Evolutionary conservation across 2,329 filamentous ascomycete genomes (phyloP), one percentile per base, ranked within the genome.

Genomic region (Pyrenochaeta sp.): DNA sequence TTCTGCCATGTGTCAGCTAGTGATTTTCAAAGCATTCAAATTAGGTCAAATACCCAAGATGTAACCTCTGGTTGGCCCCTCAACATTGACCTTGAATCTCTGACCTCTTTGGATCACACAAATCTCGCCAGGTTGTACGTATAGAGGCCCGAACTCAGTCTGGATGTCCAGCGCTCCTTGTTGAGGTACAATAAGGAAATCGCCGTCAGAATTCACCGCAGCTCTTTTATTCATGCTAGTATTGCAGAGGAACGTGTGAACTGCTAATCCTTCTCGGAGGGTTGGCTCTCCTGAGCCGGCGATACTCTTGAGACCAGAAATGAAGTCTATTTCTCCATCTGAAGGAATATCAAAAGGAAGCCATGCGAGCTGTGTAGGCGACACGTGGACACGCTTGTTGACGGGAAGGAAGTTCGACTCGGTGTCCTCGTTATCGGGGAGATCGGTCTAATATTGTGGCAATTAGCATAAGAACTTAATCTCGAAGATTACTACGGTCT

Each of bases 81-180:
- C 74, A 0, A 91, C 77, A n/a, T 74, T 77, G 7, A 93, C 87
- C 32, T 85, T 84, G 73, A 89, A 91, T 17, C 87, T 81, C 56
- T 91, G 77, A 19, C 88, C 88, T 27, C 89, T 79, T 1, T 88
- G 88, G 37, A 93, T 85, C 1, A 93, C 85, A 52, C 80, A 83
- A 31, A 93, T 90, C 69, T 93, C 89, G 68, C 87, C 86, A 2
- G 88, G 88, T 40, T 88, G 81, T n/a, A 92, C 84, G 29, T 89
- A 80, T 5, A 93, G 74, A 62, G 80, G 82, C 31, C 89, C 89
- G 34, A 92, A 77, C 69, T 93, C 89, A 1, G 89, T 93, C 60
- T 86, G 82, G 50, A 93, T 87, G 61, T 92, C 87, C 26, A 93
- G 73, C 10, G 80, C 78, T 2, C 89, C 89, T 51, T 88, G 82